Evolutionary conservation across 306 rosid genomes (phyloP).

Genomic region (Crotalaria pallida): DNA sequence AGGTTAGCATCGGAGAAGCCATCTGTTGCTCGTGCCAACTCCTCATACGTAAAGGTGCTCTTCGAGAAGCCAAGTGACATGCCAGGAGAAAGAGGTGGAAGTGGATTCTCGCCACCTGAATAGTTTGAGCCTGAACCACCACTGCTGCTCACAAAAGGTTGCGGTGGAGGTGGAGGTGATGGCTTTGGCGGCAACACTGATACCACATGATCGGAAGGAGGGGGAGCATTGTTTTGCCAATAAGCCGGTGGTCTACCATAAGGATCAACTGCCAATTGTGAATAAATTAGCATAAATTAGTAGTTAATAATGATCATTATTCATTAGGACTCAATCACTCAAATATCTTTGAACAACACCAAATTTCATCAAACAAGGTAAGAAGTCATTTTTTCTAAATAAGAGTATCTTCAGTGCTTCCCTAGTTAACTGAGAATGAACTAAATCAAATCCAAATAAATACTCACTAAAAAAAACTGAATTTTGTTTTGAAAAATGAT

Average conservation of each 20-base stretch:
- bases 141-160: conserved; percentile 55
- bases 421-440: not conserved
- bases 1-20: conserved; percentile 98
- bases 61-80: conserved; percentile 58
- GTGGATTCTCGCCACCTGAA: conserved; percentile 65
- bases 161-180: conserved; percentile 49
- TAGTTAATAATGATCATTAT: not conserved
- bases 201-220: conserved; percentile 44
- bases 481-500: too few species aligned
- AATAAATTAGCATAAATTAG: conserved; percentile 12
- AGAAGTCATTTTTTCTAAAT: not conserved
- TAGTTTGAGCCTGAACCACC: conserved; percentile 86
- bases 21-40: conserved; percentile 83
- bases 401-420: not conserved
- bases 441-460: not conserved
- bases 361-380: not conserved
- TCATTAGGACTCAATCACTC: not conserved
- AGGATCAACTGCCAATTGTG: conserved; percentile 43
- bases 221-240: conserved; percentile 66
- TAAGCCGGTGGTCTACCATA: conserved; percentile 60
- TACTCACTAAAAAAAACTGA: too few species aligned
- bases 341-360: not conserved
- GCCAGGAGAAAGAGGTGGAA: conserved; percentile 71
- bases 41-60: conserved; percentile 75
- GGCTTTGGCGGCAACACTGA: conserved; percentile 54